Evolutionary conservation across 331 rosid species (phyloP).

Genomic region (Cydonia oblonga): DNA sequence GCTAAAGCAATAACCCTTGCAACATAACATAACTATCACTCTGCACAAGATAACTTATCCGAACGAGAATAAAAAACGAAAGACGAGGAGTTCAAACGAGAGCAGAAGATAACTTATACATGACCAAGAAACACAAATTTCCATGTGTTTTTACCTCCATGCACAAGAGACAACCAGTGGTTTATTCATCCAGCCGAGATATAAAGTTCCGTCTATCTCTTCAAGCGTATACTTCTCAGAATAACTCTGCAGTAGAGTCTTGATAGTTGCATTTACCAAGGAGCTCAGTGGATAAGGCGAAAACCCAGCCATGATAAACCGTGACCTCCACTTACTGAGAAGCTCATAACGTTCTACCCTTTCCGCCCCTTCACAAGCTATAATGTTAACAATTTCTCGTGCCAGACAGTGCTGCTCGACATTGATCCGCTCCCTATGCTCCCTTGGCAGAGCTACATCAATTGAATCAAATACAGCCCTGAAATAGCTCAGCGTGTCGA

Average conservation of each 20-base stretch:
- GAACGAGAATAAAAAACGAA: neutral
- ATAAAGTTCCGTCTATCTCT: constrained; percentile 60
- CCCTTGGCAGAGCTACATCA: constrained; percentile 59
- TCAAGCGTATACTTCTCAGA: constrained; percentile 56
- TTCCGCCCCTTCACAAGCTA: constrained; percentile 80
- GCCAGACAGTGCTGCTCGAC: constrained; percentile 90
- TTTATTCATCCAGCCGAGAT: constrained; percentile 66
- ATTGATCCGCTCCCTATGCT: constrained; percentile 55
- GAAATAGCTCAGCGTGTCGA: constrained; percentile 55
- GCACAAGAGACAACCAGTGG: constrained; percentile 55
- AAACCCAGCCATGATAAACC: constrained; percentile 67
- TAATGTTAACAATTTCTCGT: constrained; percentile 60
- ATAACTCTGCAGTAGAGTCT: constrained; percentile 50
- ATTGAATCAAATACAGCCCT: constrained; percentile 59
- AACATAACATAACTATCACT: neutral
- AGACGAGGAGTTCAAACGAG: neutral
- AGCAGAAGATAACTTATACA: neutral
- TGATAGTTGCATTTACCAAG: constrained; percentile 44
- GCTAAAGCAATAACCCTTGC: neutral
- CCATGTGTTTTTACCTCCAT: constrained; percentile 44
- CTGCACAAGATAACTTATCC: neutral
- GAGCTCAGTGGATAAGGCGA: constrained; percentile 57
- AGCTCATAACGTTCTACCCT: constrained; percentile 77
- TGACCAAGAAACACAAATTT: constrained; percentile 1
- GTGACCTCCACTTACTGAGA: constrained; percentile 62